Evolutionary conservation across 805 yeast species (phyloP).

Genomic region (Wickerhamiella cacticola): DNA sequence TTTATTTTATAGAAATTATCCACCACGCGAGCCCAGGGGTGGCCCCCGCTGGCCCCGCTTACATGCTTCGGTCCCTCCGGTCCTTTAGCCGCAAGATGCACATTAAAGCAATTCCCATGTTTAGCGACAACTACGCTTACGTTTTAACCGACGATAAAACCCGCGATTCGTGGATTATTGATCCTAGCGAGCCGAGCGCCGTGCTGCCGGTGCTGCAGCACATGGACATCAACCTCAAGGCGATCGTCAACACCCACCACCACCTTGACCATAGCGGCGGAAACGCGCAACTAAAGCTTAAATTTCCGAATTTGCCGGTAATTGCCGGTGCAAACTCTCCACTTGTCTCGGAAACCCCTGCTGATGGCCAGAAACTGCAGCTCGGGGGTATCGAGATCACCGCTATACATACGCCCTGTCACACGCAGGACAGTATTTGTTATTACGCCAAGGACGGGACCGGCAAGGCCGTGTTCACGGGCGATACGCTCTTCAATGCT

Average conservation of each 20-base stretch:
- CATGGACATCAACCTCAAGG: conserved; percentile 41
- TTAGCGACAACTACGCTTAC: conserved; percentile 90
- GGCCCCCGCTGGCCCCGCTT: too few relatives aligned
- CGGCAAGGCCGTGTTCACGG: conserved; percentile 75
- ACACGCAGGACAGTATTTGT: conserved; percentile 92
- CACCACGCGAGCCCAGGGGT: too few relatives aligned
- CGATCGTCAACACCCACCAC: conserved; percentile 91
- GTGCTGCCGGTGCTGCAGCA: conserved; percentile 37
- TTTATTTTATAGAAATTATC: too few relatives aligned
- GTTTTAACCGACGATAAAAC: conserved; percentile 56
- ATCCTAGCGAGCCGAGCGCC: conserved; percentile 83
- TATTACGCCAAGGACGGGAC: conserved; percentile 64
- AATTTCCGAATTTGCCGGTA: conserved; percentile 43
- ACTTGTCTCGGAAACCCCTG: conserved; percentile 56
- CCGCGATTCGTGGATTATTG: conserved; percentile 68
- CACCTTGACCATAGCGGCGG: conserved; percentile 95
- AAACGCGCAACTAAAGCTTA: conserved; percentile 35
- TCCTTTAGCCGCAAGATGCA: too few relatives aligned
- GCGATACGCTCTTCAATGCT: conserved; percentile 85
- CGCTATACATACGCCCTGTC: conserved; percentile 94
- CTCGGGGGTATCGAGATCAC: conserved; percentile 59
- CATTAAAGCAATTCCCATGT: conserved; percentile 70
- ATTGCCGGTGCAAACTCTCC: conserved; percentile 81
- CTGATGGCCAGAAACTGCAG: conserved; percentile 45
- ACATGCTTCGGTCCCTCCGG: conserved; percentile 13